Evolutionary conservation across 2,329 filamentous ascomycete species (phyloP).

Genomic region (Trichoderma koningii): DNA sequence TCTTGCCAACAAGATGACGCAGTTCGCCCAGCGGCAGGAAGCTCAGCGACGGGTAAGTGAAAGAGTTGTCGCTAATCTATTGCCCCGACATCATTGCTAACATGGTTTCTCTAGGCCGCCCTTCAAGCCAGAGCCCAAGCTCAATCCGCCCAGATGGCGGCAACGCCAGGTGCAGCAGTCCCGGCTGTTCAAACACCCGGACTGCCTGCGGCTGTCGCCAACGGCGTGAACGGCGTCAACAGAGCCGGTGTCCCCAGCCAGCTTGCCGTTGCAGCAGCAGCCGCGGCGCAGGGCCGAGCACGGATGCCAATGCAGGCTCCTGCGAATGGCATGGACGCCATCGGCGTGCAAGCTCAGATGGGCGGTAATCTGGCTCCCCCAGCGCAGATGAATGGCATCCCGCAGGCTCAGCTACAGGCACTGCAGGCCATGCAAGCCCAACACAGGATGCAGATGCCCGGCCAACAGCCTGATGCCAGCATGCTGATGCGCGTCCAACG

Average conservation of each 20-base stretch:
- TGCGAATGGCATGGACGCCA: conserved; percentile 52
- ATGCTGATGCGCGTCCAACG: conserved; percentile 65
- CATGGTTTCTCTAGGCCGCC: conserved; percentile 41
- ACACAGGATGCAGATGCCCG: conserved; percentile 58
- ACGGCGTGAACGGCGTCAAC: conserved; percentile 35
- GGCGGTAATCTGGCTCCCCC: conserved; percentile 53
- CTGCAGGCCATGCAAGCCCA: conserved; percentile 48
- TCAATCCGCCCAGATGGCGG: conserved; percentile 50
- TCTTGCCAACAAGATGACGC: conserved; percentile 60
- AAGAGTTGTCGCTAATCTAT: not conserved
- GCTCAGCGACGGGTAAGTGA: conserved; percentile 56
- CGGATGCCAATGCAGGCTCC: conserved; percentile 59
- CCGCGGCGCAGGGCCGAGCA: conserved; percentile 49
- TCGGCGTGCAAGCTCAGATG: conserved; percentile 52
- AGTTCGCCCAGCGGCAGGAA: conserved; percentile 62
- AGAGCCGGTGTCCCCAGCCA: conserved; percentile 48
- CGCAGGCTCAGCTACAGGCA: conserved; percentile 70
- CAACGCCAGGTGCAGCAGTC: conserved; percentile 42
- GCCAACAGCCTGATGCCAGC: conserved; percentile 51
- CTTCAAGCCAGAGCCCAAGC: conserved; percentile 51
- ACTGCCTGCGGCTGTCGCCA: conserved; percentile 36
- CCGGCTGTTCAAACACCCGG: conserved; percentile 37
- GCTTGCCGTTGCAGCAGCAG: conserved; percentile 45
- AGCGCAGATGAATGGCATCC: conserved; percentile 64
- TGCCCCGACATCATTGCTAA: conserved; percentile 32